phyloP scores from a whole-genome alignment of 805 yeast genomes.

The Candida alai region DNA sequence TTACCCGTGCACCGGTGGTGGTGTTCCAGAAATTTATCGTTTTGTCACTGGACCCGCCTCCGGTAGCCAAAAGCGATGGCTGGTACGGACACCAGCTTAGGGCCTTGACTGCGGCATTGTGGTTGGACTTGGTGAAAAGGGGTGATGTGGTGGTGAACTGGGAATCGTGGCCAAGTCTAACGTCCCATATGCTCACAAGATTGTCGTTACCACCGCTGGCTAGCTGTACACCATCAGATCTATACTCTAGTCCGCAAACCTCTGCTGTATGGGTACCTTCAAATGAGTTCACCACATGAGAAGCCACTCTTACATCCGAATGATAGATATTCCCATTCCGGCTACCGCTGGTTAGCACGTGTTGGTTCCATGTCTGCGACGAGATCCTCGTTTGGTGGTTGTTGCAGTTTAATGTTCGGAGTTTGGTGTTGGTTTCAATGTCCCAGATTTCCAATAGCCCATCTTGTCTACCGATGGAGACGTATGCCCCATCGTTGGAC shows the following conservation, averaged over 20 bases:
- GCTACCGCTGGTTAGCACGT: conserved; percentile 81
- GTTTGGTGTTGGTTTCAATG: conserved; percentile 65
- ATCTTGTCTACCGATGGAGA: conserved; percentile 78
- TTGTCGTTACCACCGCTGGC: conserved; percentile 96
- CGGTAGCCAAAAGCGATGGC: conserved; percentile 80
- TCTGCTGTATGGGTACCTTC: conserved; percentile 67
- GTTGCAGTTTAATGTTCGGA: conserved; percentile 74
- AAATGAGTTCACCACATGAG: conserved; percentile 63
- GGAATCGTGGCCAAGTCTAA: conserved; percentile 42
- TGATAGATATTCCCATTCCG: conserved; percentile 79
- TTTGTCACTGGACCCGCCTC: conserved; percentile 92
- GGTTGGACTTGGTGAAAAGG: conserved; percentile 69
- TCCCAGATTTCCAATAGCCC: conserved; percentile 94
- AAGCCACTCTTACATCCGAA: conserved; percentile 84
- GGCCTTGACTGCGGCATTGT: conserved; percentile 94
- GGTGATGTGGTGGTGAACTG: conserved; percentile 38
- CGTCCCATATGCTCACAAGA: conserved; percentile 90
- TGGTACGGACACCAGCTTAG: conserved; percentile 93
- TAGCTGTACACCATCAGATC: conserved; percentile 76
- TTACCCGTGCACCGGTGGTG: conserved; percentile 79
- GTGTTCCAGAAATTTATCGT: conserved; percentile 95
- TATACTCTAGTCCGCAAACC: conserved; percentile 88
- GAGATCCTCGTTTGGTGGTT: conserved; percentile 68
- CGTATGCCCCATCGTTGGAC: conserved; percentile 87
- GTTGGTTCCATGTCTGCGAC: conserved; percentile 80